Evolutionary conservation across 2,329 filamentous ascomycete genomes (phyloP), one percentile per base, ranked within the genome.

Genomic region (Cercospora brassicicola): DNA sequence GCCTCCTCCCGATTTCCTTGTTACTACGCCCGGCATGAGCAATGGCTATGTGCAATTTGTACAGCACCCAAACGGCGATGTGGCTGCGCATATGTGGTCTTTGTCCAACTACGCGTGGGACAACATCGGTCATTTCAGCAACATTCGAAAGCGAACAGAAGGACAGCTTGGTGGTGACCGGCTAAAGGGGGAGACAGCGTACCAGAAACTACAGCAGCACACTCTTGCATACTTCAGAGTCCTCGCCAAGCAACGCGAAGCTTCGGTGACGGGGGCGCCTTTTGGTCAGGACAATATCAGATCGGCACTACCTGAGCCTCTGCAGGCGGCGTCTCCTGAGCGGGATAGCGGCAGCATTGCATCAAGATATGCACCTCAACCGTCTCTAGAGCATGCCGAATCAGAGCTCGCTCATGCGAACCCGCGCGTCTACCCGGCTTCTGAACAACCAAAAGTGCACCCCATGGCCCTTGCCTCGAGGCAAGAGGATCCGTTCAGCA

Each of bases 31-130:
- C 15, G 80, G 80, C 28, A 67, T 68, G 20, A 75, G 77, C 30
- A 76, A 83, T 59, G 82, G 82, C 8, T 78, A 83, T 67, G 74
- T 84, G 18, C 76, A 80, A 13, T 84, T 84, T 73, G 79, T 82
- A 33, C 78, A 81, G 59, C 82, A 84, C 69, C 81, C 82, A 0
- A 84, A 83, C 67, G 78, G 81, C 57, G 81, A 84, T 65, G 77
- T 84, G 4, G 80, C 81, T 28, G 82, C 82, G 1, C 82, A 84
- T 62, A 80, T 83, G 67, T 84, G 83, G 83, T 81, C 79, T 6
- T 66, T 67, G 0, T 62, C 66, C 0, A 74, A 78, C 2, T 82
- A 76, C 56, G 75, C 80, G 48, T 84, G 83, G 83, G 76, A 79
- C 59, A 82, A 82, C 65, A 79, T 84, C 45, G 82, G 82, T 2